Base-by-base conservation (phyloP, 202 grass and related monocot genomes). In the Thinopyrum obtusiflorum region DNA sequence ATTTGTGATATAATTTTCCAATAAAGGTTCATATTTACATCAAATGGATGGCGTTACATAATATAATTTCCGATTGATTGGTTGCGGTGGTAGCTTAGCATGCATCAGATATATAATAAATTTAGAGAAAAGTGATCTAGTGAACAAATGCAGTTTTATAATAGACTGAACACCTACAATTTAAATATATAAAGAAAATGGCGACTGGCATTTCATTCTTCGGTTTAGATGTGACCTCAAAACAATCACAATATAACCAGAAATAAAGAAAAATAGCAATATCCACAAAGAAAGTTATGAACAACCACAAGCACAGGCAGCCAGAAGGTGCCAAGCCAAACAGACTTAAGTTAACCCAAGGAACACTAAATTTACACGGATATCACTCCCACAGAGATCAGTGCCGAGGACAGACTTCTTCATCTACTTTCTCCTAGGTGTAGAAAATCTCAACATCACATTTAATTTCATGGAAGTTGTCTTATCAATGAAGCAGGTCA, bases 171-270 rank as follows among this genome's bases (percentile, higher is more conserved):
- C 40, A 25, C 35, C 20, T 25, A 51, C 4, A 1, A 61, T 73
- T 72, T 37, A 36, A 46, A 65, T 67, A 27, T 76, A 84, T n/a
- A 25, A 61, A 74, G 63, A 49, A 29, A 83, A 87, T 78, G 61
- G n/a, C 42, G 4, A n/a, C 49, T 20, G 35, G 72, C 12, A 68
- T 49, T 84, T 59, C 40, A 59, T 49, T 57, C 53, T 77, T 83
- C 7, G 0, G 39, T 24, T 88, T 63, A 71, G 17, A 28, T 25
- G 36, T 27, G n/a, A 71, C 33, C 46, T 83, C 2, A 63, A 36
- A 82, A 63, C 4, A 71, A 83, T 33, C 37, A 62, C 28, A 71
- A 61, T 44, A 39, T 31, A 87, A 61, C 44, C 27, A 7, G 26
- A 15, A 64, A 21, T 59, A 21, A 31, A 18, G 39, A 9, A 66